Conservation (phyloP, 2,329 filamentous ascomycete species). For the Amauroascus verrucosus region DNA sequence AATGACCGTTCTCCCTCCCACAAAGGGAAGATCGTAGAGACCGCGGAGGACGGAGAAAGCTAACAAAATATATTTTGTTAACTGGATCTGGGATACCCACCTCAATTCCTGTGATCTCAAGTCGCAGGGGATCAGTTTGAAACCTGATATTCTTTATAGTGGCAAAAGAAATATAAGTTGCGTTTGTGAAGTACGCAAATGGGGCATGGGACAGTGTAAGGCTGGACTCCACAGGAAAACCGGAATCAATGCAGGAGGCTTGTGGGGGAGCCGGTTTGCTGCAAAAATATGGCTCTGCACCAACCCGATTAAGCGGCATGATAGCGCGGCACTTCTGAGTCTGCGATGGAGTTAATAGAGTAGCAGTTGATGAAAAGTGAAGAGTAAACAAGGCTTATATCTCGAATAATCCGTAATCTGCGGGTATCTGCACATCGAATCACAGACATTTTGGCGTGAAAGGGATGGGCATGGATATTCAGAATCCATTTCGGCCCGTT, state of each 20-base stretch:
- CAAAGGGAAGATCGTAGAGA: conserved; percentile 3
- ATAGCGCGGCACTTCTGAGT: conserved; percentile 15
- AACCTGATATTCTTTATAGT: conserved; percentile 12
- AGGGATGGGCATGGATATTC: conserved; percentile 3
- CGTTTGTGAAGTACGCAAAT: conserved; percentile 13
- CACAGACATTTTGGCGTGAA: conserved; percentile 2
- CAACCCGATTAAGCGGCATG: conserved; percentile 11
- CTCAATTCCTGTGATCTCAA: conserved; percentile 1
- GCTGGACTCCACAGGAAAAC: conserved; percentile 8
- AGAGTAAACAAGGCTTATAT: neutral
- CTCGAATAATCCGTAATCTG: conserved; percentile 7
- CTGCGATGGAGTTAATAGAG: conserved; percentile 3
- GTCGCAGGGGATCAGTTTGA: neutral
- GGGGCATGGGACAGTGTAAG: conserved; percentile 6
- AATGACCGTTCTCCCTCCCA: neutral
- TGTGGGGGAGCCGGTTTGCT: conserved; percentile 7
- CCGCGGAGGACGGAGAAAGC: conserved; percentile 4
- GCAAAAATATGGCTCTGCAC: conserved; percentile 14
- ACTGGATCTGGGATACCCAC: neutral
- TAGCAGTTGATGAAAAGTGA: neutral
- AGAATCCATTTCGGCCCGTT: conserved; percentile 14
- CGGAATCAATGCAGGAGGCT: conserved; percentile 13
- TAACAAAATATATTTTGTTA: neutral
- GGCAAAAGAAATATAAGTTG: conserved; percentile 14
- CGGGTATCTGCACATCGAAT: neutral